Conservation (phyloP, 805 yeast species). For the Cyberlindnera xylosilytica region DNA sequence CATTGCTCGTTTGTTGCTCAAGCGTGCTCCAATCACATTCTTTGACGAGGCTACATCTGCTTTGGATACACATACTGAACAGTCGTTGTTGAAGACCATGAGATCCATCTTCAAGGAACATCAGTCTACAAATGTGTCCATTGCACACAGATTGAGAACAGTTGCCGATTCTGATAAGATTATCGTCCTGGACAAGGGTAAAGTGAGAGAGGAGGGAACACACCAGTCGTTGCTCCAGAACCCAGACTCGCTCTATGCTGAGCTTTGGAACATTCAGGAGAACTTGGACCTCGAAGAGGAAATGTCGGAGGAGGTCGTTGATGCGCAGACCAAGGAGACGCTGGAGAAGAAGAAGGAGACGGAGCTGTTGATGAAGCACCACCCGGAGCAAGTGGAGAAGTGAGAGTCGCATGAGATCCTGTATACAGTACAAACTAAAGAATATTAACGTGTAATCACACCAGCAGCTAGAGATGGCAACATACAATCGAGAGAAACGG, state of each 20-base stretch:
- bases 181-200: constrained; percentile 77
- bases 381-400: neutral
- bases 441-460: too few species aligned
- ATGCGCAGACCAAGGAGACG: constrained; percentile 1
- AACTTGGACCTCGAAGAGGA: constrained; percentile 51
- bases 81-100: constrained; percentile 72
- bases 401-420: too few species aligned
- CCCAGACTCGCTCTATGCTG: constrained; percentile 63
- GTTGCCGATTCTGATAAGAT: constrained; percentile 93
- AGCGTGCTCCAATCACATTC: constrained; percentile 84
- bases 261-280: constrained; percentile 92
- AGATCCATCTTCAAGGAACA: constrained; percentile 56
- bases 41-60: constrained; percentile 98
- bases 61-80: constrained; percentile 94
- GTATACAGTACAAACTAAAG: too few species aligned
- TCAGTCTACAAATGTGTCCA: constrained; percentile 74
- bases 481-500: too few species aligned
- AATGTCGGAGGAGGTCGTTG: constrained; percentile 25
- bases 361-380: constrained; percentile 5
- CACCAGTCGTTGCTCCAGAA: constrained; percentile 59
- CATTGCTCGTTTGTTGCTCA: constrained; percentile 83
- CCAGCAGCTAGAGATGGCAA: too few species aligned
- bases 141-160: constrained; percentile 92
- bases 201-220: constrained; percentile 83
- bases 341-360: constrained; percentile 11